Evolutionary conservation across 306 rosid species (phyloP).

Genomic region (Pyrus betulifolia): DNA sequence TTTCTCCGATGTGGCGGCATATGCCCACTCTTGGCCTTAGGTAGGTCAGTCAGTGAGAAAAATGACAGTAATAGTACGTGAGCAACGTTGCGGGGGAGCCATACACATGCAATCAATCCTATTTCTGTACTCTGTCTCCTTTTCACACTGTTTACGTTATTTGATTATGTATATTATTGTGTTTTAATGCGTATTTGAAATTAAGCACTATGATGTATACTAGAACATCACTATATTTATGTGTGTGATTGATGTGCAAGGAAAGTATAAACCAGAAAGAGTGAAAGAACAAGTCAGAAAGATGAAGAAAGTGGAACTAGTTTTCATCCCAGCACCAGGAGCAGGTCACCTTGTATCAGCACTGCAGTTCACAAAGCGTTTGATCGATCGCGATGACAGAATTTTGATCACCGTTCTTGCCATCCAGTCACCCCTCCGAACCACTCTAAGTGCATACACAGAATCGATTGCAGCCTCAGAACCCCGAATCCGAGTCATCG

Average conservation of each 20-base stretch:
- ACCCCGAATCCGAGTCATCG: slow-evolving; percentile 29
- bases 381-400: slow-evolving; percentile 14
- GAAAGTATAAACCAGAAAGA: background rate
- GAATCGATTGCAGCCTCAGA: slow-evolving; percentile 28
- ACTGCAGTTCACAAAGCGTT: slow-evolving; percentile 41
- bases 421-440: slow-evolving; percentile 17
- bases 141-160: no score
- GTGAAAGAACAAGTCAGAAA: background rate
- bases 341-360: slow-evolving; percentile 43
- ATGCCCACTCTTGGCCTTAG: no score
- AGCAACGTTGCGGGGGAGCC: background rate
- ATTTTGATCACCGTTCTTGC: slow-evolving; percentile 37
- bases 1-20: no score
- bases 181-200: no score
- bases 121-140: background rate
- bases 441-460: slow-evolving; percentile 31
- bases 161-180: no score
- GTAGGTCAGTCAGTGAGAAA: no score
- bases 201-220: no score
- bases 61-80: background rate
- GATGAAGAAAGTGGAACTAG: slow-evolving; percentile 21
- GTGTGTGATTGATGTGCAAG: background rate
- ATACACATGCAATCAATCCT: background rate
- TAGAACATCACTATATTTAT: no score
- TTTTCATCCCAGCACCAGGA: slow-evolving; percentile 46